Evolutionary conservation across 1,284 basidiomycete genomes (phyloP), one percentile per base, ranked within the genome.

Genomic region (Fistulinella cinereoalba): DNA sequence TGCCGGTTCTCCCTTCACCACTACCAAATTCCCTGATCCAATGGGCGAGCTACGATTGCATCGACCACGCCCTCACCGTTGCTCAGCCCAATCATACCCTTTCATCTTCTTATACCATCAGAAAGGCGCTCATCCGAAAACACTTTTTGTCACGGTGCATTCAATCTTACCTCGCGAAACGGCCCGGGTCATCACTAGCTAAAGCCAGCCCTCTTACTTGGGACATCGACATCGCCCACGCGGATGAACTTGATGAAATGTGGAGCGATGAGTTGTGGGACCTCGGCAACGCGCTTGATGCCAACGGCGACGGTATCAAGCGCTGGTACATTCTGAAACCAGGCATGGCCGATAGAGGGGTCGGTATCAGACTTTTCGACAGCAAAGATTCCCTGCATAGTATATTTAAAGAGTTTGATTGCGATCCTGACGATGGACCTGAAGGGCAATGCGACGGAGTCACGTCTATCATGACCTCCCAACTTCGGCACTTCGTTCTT

Each of bases 261-360:
- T 90, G 95, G 77, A 71, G 81, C 39, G 96, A 99, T 64, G 97
- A 99, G 51, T 75, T 99, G 22, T 99, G 87, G 75, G 94, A 97
- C 46, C 77, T 99, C 10, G 80, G 77, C 3, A 70, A 79, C 45
- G 71, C 76, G 23, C 74, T 97, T 27, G 76, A 82, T 23, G 65
- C 36, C 12, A 42, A 56, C 19, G 23, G 63, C 12, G 21, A 18
- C 6, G 37, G 66, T 31, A 64, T 69, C 1, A 56, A 67, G 7
- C 80, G 72, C 50, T 93, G 94, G 93, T 97, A 85, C 77, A 95
- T 97, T 47, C 69, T 99, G 44, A 99, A 99, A 70, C 95, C 97
- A 31, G 93, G 93, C 11, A 97, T 99, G 88, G 88, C 95, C 1
- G 96, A 99, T 72, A 80, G 93, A 44, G 97, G 93, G 4, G 91